Evolutionary conservation across 768 basidiomycete genomes (phyloP), one percentile per base, ranked within the genome.

Genomic region (Agrocybe praecox): DNA sequence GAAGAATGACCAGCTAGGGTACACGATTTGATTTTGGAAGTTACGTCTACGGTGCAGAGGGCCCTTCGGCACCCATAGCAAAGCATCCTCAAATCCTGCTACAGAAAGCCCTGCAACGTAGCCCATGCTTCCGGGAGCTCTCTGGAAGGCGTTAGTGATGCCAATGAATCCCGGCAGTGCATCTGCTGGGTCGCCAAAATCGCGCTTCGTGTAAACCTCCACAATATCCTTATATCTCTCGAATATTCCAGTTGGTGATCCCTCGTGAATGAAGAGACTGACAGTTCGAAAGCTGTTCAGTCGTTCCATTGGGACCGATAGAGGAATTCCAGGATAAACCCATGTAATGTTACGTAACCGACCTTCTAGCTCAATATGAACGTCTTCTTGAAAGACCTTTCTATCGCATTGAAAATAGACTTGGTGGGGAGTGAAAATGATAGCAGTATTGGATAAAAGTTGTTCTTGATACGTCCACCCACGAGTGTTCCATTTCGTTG

Each of bases 391-490:
- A 21, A 46, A 46, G 45, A 46, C 45, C 45, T 46, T 46, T 19
- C 33, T 34, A 15, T 34, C 33, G 23, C 50, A 52, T 42, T 52
- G 32, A 18, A 22, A 52, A 6, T 52, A 40, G n/a, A 52, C 50
- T 21, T 52, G 50, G 11, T 36, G 22, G 7, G 50, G 33, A 5
- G 33, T 52, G 15, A 52, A 52, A 19, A 52, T 22, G 19, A 52
- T 29, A 1, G n/a, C 23, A 12, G 22, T 34, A 34, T 12, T 19
- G 14, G 50, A 52, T 17, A 52, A 21, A 17, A 52, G 32, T 6
- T 52, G 50, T 36, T 52, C 50, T 19, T 52, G 50, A 19, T 52
- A 52, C 4, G 50, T 52, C 50, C 50, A 52, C 33, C 50, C 50
- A 2, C 50, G 36, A 19, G 50, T 52, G 10, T 42, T 34, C 50